These are phyloP conservation scores for Lentinula detonsa DNA, from an alignment of 768 basidiomycete genomes.

Conservation along the genomic window DNA sequence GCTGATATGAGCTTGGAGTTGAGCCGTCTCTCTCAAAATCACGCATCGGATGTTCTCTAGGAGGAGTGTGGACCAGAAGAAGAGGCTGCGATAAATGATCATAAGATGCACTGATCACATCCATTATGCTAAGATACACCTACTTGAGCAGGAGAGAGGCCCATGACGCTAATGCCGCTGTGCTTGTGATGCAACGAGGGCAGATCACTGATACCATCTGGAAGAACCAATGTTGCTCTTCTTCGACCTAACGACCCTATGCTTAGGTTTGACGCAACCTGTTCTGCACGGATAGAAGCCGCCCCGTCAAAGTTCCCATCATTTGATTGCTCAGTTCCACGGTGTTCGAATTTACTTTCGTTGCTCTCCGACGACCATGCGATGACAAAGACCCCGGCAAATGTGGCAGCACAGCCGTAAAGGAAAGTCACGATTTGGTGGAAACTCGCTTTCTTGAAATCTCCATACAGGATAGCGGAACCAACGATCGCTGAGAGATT, in stretches of 20 bases:
- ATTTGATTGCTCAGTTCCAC: conserved; percentile 24
- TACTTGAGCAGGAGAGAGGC: conserved; percentile 73
- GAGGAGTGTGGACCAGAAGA: conserved; percentile 62
- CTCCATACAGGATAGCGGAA: conserved; percentile 89
- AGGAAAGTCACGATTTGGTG: conserved; percentile 80
- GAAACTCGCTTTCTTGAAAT: conserved; percentile 80
- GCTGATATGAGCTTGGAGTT: conserved; percentile 16
- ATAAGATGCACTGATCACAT: background rate
- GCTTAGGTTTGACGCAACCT: conserved; percentile 18
- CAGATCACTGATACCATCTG: conserved; percentile 36
- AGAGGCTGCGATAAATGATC: conserved; percentile 37
- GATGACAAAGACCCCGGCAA: conserved; percentile 84
- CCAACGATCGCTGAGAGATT: conserved; percentile 90
- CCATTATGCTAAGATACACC: conserved; percentile 7
- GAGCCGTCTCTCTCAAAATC: conserved; percentile 28
- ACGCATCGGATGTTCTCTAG: conserved; percentile 36
- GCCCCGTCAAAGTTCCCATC: conserved; percentile 13
- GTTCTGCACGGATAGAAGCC: conserved; percentile 14
- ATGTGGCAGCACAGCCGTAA: conserved; percentile 87
- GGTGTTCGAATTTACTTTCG: conserved; percentile 19
- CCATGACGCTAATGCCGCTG: conserved; percentile 57
- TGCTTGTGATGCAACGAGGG: conserved; percentile 45
- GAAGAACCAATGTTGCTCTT: conserved; percentile 41
- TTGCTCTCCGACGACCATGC: conserved; percentile 49
- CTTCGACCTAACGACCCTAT: conserved; percentile 29